Percentiles rank a stretch among this genome's conserved stretches.
These are phyloP conservation scores for Scytalidium lignicola DNA, from an alignment of 2,329 filamentous ascomycete species.

Conservation along the genomic window DNA sequence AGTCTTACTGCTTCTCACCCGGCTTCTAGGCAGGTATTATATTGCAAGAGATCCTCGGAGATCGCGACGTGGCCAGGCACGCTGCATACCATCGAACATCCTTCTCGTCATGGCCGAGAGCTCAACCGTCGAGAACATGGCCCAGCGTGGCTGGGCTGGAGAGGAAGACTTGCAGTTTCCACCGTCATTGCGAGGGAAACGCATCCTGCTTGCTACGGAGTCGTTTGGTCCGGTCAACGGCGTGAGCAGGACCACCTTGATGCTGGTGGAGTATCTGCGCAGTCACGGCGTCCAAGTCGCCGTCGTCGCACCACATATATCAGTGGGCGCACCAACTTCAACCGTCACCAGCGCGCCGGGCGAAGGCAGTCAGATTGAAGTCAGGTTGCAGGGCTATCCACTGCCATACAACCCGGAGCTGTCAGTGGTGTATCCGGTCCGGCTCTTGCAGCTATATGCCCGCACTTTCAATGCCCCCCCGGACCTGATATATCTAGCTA, in stretches of 20 bases:
- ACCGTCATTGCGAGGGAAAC: constrained; percentile 48
- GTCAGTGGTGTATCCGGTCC: constrained; percentile 64
- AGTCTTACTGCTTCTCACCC: no score
- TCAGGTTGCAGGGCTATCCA: constrained; percentile 59
- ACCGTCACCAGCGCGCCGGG: constrained; percentile 14
- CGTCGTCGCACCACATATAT: constrained; percentile 59
- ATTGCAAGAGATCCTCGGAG: no score
- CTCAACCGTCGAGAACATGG: background rate
- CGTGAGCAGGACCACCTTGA: constrained; percentile 66
- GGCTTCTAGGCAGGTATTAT: no score
- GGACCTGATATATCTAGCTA: constrained; percentile 65
- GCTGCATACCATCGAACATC: no score
- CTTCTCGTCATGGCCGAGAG: background rate
- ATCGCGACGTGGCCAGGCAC: no score
- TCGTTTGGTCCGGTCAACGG: constrained; percentile 70
- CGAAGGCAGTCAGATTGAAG: constrained; percentile 37
- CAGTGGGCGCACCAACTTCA: constrained; percentile 27
- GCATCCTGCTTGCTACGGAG: constrained; percentile 63
- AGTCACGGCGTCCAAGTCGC: constrained; percentile 59
- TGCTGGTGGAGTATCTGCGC: constrained; percentile 62
- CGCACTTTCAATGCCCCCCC: constrained; percentile 54
- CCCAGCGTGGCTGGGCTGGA: background rate
- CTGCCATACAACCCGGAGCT: constrained; percentile 68
- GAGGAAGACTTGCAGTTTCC: constrained; percentile 30
- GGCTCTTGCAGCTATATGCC: constrained; percentile 55